A percentile compares a stretch with the other conserved stretches of the same genome.
Evolutionary conservation across 1,284 basidiomycete genomes (phyloP).

Genomic region (Butyriboletus appendiculatus): DNA sequence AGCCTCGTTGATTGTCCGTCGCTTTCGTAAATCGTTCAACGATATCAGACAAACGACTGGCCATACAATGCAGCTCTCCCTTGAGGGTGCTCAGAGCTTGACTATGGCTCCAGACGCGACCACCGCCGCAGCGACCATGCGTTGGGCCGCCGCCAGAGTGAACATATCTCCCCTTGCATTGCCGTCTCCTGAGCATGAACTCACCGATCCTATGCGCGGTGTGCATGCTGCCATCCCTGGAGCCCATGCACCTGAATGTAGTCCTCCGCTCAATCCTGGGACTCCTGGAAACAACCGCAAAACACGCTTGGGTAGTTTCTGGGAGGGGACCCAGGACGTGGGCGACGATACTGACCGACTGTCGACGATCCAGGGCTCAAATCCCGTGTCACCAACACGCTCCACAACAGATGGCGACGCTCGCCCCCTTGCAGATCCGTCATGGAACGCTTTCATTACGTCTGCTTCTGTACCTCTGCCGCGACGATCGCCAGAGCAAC

Average conservation of each 20-base stretch:
- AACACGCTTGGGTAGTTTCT: conserved; percentile 63
- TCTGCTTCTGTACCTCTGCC: conserved; percentile 21
- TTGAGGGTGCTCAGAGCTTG: conserved; percentile 28
- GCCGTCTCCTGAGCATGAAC: conserved; percentile 85
- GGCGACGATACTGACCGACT: conserved; percentile 36
- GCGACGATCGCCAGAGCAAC: conserved; percentile 29
- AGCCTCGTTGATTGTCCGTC: conserved; percentile 35
- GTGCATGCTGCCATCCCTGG: conserved; percentile 67
- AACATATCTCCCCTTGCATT: conserved; percentile 78
- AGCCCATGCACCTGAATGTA: conserved; percentile 46
- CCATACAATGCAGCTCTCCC: conserved; percentile 29
- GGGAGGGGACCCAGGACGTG: conserved; percentile 63
- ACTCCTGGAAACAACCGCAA: conserved; percentile 56
- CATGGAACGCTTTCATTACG: conserved; percentile 10
- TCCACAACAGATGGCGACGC: conserved; percentile 9
- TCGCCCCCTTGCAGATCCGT: conserved; percentile 7
- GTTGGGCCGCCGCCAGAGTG: conserved; percentile 76
- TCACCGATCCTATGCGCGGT: conserved; percentile 82
- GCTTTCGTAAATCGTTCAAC: conserved; percentile 60
- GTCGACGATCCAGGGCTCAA: conserved; percentile 30
- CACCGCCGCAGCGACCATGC: conserved; percentile 80
- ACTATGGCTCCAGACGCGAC: conserved; percentile 52
- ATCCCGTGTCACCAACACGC: conserved; percentile 25
- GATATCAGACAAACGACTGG: conserved; percentile 40
- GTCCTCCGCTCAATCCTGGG: conserved; percentile 31